Base-by-base conservation (phyloP, 495 filamentous ascomycete genomes). In the Tuber microsphaerosporum region DNA sequence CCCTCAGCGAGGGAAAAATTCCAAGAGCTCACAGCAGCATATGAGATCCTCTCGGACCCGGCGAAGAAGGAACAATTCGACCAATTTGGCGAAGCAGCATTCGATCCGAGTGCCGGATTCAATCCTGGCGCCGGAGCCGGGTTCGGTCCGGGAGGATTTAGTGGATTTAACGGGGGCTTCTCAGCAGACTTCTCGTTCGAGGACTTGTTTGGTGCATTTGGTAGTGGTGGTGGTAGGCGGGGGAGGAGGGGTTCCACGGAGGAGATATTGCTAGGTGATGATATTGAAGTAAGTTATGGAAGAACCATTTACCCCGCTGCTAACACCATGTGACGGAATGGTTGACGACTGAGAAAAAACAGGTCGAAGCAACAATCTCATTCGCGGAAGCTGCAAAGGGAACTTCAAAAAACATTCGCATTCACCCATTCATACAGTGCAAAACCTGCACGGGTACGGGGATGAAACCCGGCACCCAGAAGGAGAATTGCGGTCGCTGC, bases 361-460 rank as follows among this genome's bases (percentile, higher is more conserved):
- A 81, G 79, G 48, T 97, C 39, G 93, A 97, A 84, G 90, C 91
- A 71, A 93, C 88, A 81, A 92, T 99, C 77, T 92, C 92, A 1
- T 99, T 99, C 84, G 93, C 94, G 91, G 96, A 99, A 77, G 93
- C 95, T 8, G 95, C 95, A 26, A 97, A 94, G 85, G 95, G 95
- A 17, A 89, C 89, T 37, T 88, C 84, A 71, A 92, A 94, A 84
- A 89, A 92, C 34, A 92, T 99, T 56, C 87, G 84, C 75, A 91
- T 96, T 76, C 90, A 89, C 12, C 94, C 95, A 16, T 83, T 95
- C 74, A 87, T 89, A 8, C 86, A 90, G 76, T 99, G 95, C 80
- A 88, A 88, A 75, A 94, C 92, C 2, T 99, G 95, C 83, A 84
- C 84, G 22, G 95, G 95, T 68, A 91, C 86, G 81, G 95, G 95